Base-by-base conservation (phyloP, 306 rosid genomes). In the Chamaecrista fasciculata region DNA sequence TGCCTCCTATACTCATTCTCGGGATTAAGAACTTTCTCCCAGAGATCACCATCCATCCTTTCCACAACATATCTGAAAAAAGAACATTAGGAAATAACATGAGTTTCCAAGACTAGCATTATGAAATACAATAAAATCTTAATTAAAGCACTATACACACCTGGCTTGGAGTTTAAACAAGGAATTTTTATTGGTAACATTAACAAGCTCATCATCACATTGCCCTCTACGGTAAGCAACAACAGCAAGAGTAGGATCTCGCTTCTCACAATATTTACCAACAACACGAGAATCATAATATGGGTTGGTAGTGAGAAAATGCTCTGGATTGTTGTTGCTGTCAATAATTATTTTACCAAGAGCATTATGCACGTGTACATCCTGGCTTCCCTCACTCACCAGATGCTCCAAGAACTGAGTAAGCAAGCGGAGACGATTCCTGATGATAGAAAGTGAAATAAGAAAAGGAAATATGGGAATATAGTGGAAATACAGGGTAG, bases 351-450 rank as follows among this genome's bases (percentile, higher is more conserved):
- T 92, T 87, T 92, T 92, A 57, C 98, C 98, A 67, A 92, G 81
- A 42, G 98, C 98, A 83, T 92, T 92, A 73, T 92, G 98, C 26
- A 92, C 98, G 39, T 92, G 98, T 34, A 92, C 96, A 76, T 92
- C 98, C 78, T 92, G 98, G 83, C 98, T 92, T 84, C 98, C 98
- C 84, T 92, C 98, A 75, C 96, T 92, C 82, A 92, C 98, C 50
- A 92, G 92, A 89, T 92, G 98, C 92, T 92, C 98, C 85, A 92
- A 72, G 86, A 92, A 92, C 55, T 92, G 96, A 70, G 98, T 87
- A 75, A 92, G 92, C 47, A 92, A 84, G 66, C 98, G 95, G 51
- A 92, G 95, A 60, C 95, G 98, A 46, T 92, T 92, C 88, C 98
- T 89, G 59, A n/a, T 72, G 25, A 50, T 69, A 78, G 39, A 49